Evolutionary conservation across 2,329 filamentous ascomycete species (phyloP).

Genomic region (Pseudogymnoascus sp.): DNA sequence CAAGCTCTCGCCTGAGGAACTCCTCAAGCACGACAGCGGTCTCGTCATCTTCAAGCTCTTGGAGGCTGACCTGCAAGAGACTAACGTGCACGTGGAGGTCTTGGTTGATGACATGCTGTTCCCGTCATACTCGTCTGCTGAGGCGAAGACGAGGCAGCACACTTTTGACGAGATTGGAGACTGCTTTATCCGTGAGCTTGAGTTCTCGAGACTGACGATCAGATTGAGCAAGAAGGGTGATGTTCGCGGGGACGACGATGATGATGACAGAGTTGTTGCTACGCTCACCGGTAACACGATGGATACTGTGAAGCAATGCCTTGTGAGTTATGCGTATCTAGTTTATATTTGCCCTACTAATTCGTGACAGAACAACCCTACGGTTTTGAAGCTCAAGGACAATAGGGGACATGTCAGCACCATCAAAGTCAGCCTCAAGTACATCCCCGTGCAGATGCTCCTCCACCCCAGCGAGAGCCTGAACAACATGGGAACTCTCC

Average conservation of each 20-base stretch:
- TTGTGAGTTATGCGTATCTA: conserved; percentile 46
- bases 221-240: conserved; percentile 76
- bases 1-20: conserved; percentile 67
- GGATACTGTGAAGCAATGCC: conserved; percentile 76
- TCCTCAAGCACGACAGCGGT: conserved; percentile 80
- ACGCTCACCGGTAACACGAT: conserved; percentile 79
- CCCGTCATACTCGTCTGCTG: conserved; percentile 76
- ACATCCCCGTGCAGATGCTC: conserved; percentile 87
- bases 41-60: conserved; percentile 91
- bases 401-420: conserved; percentile 68
- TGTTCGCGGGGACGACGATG: conserved; percentile 57
- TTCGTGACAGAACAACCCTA: conserved; percentile 71
- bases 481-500: conserved; percentile 95
- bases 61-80: conserved; percentile 74
- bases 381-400: conserved; percentile 69
- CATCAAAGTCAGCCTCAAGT: conserved; percentile 87
- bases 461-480: conserved; percentile 94
- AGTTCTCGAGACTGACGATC: conserved; percentile 87
- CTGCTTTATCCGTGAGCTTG: conserved; percentile 92
- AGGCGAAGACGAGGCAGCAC: conserved; percentile 58
- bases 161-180: conserved; percentile 91
- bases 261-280: conserved; percentile 69
- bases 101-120: conserved; percentile 93
- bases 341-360: conserved; percentile 16
- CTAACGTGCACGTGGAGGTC: conserved; percentile 72